phyloP scores from a whole-genome alignment of 2,329 filamentous ascomycete species.

The Cryphonectria parasitica region DNA sequence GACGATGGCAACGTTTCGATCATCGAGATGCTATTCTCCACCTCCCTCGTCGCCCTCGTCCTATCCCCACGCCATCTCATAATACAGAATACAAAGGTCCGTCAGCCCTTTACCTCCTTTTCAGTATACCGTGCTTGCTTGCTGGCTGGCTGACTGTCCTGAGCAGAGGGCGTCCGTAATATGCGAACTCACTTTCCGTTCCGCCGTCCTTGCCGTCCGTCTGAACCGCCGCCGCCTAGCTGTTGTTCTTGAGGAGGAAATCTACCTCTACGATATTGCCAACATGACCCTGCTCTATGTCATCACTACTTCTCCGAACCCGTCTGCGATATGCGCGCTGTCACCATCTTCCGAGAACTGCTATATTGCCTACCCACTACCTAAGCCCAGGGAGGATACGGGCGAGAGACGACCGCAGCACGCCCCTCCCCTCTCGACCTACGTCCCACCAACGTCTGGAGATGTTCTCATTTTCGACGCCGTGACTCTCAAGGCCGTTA shows the following conservation, averaged over 20 bases:
- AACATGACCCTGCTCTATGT: conserved; percentile 96
- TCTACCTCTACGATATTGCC: conserved; percentile 98
- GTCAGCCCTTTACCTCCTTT: conserved; percentile 32
- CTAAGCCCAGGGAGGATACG: conserved; percentile 68
- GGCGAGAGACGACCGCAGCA: conserved; percentile 71
- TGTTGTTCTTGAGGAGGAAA: conserved; percentile 92
- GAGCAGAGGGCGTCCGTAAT: conserved; percentile 74
- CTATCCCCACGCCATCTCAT: conserved; percentile 89
- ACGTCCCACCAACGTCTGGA: conserved; percentile 82
- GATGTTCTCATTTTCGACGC: conserved; percentile 94
- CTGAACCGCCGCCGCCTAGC: conserved; percentile 93
- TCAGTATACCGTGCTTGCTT: conserved; percentile 15
- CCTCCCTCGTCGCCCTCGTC: conserved; percentile 91
- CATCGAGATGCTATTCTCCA: conserved; percentile 98
- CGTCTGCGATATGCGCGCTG: conserved; percentile 85
- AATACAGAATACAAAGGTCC: conserved; percentile 95
- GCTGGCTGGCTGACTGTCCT: conserved; percentile 29
- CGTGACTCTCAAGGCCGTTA: conserved; percentile 85
- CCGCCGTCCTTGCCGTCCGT: conserved; percentile 91
- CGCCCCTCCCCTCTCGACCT: conserved; percentile 78
- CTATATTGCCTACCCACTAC: conserved; percentile 91
- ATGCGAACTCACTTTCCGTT: conserved; percentile 97
- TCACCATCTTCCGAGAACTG: conserved; percentile 95
- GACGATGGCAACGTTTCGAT: conserved; percentile 95
- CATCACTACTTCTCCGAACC: conserved; percentile 92